Conservation (phyloP, 1,284 basidiomycete genomes). For the Rhodotorula sp. region DNA sequence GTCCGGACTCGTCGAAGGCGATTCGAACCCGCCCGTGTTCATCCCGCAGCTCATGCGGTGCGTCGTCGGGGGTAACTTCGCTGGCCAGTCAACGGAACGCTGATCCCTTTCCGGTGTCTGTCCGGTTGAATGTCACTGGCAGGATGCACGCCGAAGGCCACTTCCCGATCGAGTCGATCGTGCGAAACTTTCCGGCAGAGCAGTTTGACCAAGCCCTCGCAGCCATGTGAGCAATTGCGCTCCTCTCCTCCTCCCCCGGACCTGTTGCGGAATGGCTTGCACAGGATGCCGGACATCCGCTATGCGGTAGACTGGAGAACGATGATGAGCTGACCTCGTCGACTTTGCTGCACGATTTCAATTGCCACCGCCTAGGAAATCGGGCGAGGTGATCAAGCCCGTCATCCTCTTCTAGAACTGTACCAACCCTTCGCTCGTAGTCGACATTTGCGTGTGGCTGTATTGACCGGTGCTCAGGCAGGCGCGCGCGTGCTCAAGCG, state of each 20-base stretch:
- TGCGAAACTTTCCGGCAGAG: slow-evolving; percentile 31
- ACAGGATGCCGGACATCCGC: too few relatives aligned
- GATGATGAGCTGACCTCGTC: neutral
- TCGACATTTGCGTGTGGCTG: too few relatives aligned
- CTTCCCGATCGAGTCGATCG: slow-evolving; percentile 41
- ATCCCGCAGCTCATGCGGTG: slow-evolving; percentile 33
- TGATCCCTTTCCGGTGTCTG: neutral
- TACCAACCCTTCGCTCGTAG: neutral
- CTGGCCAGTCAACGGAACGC: neutral
- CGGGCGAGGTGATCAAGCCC: slow-evolving; percentile 35
- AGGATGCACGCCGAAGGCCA: slow-evolving; percentile 17
- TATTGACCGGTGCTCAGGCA: too few relatives aligned
- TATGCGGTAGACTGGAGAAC: neutral
- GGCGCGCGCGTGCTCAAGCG: too few relatives aligned
- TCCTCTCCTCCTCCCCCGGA: too few relatives aligned
- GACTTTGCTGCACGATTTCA: too few relatives aligned
- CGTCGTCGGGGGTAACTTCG: neutral
- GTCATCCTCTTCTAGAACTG: slow-evolving; percentile 18
- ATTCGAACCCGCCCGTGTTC: slow-evolving; percentile 38
- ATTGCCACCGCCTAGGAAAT: slow-evolving; percentile 12
- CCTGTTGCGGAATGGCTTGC: too few relatives aligned
- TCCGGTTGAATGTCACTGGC: neutral
- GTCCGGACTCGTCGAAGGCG: slow-evolving; percentile 25
- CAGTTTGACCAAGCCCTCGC: slow-evolving; percentile 40
- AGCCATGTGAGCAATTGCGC: slow-evolving; percentile 31